Evolutionary conservation across 1,284 basidiomycete genomes (phyloP).

Genomic region (Pseudozyma tsukubaensis): DNA sequence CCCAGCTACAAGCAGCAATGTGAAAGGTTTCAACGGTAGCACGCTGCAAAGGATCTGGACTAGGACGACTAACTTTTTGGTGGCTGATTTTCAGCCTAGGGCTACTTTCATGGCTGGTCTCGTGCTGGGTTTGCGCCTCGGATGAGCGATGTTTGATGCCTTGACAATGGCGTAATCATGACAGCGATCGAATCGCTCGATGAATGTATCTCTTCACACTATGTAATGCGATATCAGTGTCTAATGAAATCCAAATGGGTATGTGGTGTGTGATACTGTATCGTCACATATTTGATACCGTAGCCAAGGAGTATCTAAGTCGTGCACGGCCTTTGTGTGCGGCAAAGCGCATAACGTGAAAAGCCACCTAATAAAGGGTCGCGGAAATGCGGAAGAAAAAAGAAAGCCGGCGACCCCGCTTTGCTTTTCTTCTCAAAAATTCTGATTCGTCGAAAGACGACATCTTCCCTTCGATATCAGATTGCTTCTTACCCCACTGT

Average conservation of each 20-base stretch:
- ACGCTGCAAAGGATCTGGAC: conserved; percentile 74
- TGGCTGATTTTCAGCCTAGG: conserved; percentile 86
- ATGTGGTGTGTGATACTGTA: too few species aligned
- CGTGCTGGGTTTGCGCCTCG: conserved; percentile 71
- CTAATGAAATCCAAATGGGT: too few species aligned
- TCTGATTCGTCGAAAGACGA: conserved; percentile 16
- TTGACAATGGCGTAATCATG: too few species aligned
- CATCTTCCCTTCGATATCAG: conserved; percentile 5
- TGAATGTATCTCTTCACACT: background rate
- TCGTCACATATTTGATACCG: too few species aligned
- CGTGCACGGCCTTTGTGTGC: too few species aligned
- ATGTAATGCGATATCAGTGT: conserved; percentile 1
- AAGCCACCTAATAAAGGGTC: too few species aligned
- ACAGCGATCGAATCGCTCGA: too few species aligned
- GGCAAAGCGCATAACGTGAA: too few species aligned
- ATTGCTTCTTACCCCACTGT: background rate
- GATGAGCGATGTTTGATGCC: too few species aligned
- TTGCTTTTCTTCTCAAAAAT: background rate
- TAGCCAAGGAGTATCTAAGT: too few species aligned
- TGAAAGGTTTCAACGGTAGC: conserved; percentile 71
- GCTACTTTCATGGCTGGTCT: conserved; percentile 73
- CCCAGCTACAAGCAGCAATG: conserved; percentile 72
- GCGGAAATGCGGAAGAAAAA: too few species aligned
- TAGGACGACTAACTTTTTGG: conserved; percentile 85
- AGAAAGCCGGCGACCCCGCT: too few species aligned